These are phyloP conservation scores for Myxozyma neglecta DNA, from an alignment of 805 yeast genomes.

Conservation along the genomic window DNA sequence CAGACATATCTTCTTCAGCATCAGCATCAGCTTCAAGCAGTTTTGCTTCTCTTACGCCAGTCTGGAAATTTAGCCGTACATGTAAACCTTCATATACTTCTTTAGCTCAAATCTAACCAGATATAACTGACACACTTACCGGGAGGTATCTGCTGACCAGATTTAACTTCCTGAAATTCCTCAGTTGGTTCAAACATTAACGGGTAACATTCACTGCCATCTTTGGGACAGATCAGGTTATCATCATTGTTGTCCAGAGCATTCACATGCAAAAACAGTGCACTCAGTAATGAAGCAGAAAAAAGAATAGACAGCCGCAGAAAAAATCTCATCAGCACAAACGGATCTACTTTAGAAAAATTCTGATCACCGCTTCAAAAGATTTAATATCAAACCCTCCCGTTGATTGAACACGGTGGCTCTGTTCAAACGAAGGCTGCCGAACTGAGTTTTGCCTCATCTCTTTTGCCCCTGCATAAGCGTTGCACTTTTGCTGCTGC, in stretches of 20 bases:
- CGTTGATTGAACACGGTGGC: conserved; percentile 6
- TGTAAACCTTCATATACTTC: conserved; percentile 55
- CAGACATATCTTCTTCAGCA: conserved; percentile 13
- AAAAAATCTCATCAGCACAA: background rate
- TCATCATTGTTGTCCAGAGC: background rate
- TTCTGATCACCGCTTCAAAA: background rate
- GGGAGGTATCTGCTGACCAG: conserved; percentile 74
- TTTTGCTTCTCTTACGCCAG: conserved; percentile 69
- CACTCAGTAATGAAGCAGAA: background rate
- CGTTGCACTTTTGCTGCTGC: background rate
- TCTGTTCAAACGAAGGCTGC: background rate
- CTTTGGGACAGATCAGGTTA: conserved; percentile 20
- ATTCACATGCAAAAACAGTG: background rate
- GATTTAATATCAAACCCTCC: background rate
- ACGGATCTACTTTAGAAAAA: background rate
- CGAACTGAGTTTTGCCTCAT: background rate
- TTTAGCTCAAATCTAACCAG: too few relatives aligned
- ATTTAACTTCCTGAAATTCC: conserved; percentile 68
- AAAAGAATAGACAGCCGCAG: background rate
- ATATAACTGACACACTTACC: conserved; percentile 17
- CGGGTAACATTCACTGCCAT: conserved; percentile 27
- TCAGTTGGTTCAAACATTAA: conserved; percentile 56
- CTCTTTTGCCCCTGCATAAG: conserved; percentile 1
- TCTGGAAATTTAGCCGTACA: conserved; percentile 71
- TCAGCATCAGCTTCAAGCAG: conserved; percentile 44